These are phyloP conservation scores for Fusarium sp. DNA, from an alignment of 2,329 filamentous ascomycete genomes.

Conservation along the genomic window DNA sequence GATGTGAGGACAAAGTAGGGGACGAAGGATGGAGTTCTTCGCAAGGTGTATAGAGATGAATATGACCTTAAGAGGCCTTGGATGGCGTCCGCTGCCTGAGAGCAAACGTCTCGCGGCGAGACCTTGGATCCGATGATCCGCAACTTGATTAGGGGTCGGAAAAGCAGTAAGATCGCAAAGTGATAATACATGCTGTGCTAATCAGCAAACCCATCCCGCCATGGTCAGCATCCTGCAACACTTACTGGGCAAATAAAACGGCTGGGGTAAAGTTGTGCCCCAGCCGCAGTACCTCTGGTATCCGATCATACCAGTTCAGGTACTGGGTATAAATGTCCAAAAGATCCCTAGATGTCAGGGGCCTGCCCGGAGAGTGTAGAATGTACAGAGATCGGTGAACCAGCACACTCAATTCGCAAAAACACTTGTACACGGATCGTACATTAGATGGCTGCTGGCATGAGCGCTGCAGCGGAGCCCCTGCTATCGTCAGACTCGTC, in stretches of 20 bases:
- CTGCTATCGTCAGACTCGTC: slow-evolving; percentile 47
- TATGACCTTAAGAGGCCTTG: slow-evolving; percentile 68
- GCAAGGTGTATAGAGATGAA: slow-evolving; percentile 68
- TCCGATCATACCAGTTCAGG: slow-evolving; percentile 76
- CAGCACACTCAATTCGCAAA: slow-evolving; percentile 79
- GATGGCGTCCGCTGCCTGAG: slow-evolving; percentile 70
- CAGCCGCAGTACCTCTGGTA: slow-evolving; percentile 73
- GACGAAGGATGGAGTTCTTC: slow-evolving; percentile 70
- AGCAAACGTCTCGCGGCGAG: slow-evolving; percentile 73
- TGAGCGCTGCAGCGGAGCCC: slow-evolving; percentile 64
- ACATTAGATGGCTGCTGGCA: slow-evolving; percentile 75
- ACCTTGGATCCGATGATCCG: slow-evolving; percentile 73
- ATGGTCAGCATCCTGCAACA: background rate
- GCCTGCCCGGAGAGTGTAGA: slow-evolving; percentile 76
- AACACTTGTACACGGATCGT: slow-evolving; percentile 74
- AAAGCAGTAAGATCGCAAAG: slow-evolving; percentile 77
- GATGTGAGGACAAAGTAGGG: slow-evolving; percentile 72
- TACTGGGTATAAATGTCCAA: slow-evolving; percentile 76
- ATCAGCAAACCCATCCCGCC: slow-evolving; percentile 6
- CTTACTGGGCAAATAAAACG: slow-evolving; percentile 80
- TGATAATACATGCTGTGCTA: slow-evolving; percentile 74
- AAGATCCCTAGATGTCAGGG: slow-evolving; percentile 72
- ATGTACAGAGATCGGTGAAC: slow-evolving; percentile 78
- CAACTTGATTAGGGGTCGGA: slow-evolving; percentile 76
- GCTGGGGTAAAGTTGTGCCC: slow-evolving; percentile 79